A percentile compares a stretch with the other conserved stretches of the same genome.
These are phyloP conservation scores for Kuraishia cidri DNA, from an alignment of 805 yeast genomes.

Conservation along the genomic window DNA sequence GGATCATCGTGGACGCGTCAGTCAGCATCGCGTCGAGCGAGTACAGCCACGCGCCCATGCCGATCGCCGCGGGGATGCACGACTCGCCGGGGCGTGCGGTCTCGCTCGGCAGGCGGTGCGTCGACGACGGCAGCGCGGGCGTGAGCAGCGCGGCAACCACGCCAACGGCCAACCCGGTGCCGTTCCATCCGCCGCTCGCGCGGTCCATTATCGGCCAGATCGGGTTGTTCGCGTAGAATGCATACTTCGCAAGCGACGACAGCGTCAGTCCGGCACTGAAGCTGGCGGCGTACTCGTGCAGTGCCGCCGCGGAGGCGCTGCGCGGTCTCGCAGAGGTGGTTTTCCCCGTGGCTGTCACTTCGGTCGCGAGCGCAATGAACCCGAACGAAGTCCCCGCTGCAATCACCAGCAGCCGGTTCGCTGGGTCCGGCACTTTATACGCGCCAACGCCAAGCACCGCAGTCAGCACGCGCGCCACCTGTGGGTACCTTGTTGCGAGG, in stretches of 20 bases:
- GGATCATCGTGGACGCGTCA: slow-evolving; percentile 80
- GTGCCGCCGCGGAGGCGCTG: background rate
- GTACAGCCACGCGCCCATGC: slow-evolving; percentile 72
- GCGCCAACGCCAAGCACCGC: slow-evolving; percentile 70
- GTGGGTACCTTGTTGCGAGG: slow-evolving; percentile 35
- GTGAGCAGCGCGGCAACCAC: slow-evolving; percentile 56
- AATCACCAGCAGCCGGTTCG: slow-evolving; percentile 52
- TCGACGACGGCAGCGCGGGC: slow-evolving; percentile 18
- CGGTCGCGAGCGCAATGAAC: slow-evolving; percentile 48
- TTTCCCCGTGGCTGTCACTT: slow-evolving; percentile 31
- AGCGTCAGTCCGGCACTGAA: slow-evolving; percentile 64
- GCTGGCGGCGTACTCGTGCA: slow-evolving; percentile 40
- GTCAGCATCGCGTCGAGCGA: slow-evolving; percentile 65
- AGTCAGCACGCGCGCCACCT: slow-evolving; percentile 41
- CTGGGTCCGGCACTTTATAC: slow-evolving; percentile 61
- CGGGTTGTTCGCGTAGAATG: slow-evolving; percentile 82
- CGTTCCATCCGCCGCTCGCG: slow-evolving; percentile 81
- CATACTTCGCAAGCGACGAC: slow-evolving; percentile 68
- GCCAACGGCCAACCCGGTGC: slow-evolving; percentile 58
- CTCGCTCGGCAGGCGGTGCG: slow-evolving; percentile 8
- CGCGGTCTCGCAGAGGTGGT: slow-evolving; percentile 11
- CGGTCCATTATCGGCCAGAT: slow-evolving; percentile 92
- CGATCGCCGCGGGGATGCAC: slow-evolving; percentile 46
- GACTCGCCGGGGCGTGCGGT: slow-evolving; percentile 17
- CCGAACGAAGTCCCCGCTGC: slow-evolving; percentile 63